phyloP scores from a whole-genome alignment of 2,329 filamentous ascomycete genomes.

The Macrophomina pseudophaseolina region DNA sequence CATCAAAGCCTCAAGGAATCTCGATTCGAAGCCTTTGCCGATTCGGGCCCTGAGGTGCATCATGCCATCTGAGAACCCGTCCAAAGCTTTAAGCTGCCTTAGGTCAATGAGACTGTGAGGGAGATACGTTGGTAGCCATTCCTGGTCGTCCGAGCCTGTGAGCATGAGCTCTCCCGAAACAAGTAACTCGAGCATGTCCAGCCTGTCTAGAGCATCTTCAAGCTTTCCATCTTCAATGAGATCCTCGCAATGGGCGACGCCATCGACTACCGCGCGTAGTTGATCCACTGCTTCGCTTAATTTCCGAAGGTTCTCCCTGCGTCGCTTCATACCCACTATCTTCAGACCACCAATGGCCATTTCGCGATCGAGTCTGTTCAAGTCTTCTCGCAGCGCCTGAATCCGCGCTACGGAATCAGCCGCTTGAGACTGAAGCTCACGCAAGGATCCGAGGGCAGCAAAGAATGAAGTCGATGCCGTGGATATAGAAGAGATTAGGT shows the following conservation, averaged over 20 bases:
- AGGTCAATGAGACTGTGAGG: conserved; percentile 67
- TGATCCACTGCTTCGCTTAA: conserved; percentile 84
- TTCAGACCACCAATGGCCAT: conserved; percentile 85
- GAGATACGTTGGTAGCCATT: conserved; percentile 42
- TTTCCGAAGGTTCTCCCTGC: conserved; percentile 82
- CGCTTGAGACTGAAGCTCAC: conserved; percentile 89
- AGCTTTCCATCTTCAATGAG: conserved; percentile 84
- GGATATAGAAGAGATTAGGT: conserved; percentile 94
- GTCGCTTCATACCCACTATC: conserved; percentile 80
- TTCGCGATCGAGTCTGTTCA: conserved; percentile 81
- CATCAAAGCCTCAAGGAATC: conserved; percentile 78
- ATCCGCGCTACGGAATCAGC: conserved; percentile 90
- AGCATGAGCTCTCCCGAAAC: conserved; percentile 72
- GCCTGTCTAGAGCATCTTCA: conserved; percentile 76
- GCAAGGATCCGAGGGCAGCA: conserved; percentile 85
- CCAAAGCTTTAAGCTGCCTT: conserved; percentile 75
- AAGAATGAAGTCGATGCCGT: conserved; percentile 97
- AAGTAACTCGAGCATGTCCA: conserved; percentile 78
- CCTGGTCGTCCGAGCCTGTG: conserved; percentile 34
- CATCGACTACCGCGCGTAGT: conserved; percentile 76
- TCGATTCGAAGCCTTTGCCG: conserved; percentile 82
- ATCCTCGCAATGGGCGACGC: conserved; percentile 76
- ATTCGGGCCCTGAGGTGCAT: conserved; percentile 77
- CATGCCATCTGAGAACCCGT: conserved; percentile 79
- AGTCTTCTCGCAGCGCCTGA: conserved; percentile 76